Base-by-base conservation (phyloP, 768 basidiomycete genomes). In the Rhizopogon sp. region DNA sequence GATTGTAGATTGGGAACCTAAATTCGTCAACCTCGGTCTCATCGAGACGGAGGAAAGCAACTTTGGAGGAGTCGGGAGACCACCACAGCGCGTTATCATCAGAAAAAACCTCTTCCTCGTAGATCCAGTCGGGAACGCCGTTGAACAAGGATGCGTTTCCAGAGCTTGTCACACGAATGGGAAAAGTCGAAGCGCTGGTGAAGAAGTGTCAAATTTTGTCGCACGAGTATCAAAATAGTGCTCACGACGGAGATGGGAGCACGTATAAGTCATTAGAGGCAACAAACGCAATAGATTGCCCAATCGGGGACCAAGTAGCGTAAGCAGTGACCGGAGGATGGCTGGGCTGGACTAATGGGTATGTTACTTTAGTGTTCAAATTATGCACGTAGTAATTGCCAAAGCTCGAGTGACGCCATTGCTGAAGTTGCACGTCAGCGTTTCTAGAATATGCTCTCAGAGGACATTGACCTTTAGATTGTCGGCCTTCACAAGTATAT, bases 61-160 rank as follows among this genome's bases (percentile, higher is more conserved):
- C 58, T 35, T 74, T 72, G 2, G 67, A 60, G 0, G 73, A 70
- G 50, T 73, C 63, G 3, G 95, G 96, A 9, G 90, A 88, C 88
- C 90, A 98, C 93, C 93, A 98, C 5, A 96, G 74, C 0, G 94
- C 85, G 46, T 69, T 83, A 64, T 93, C 82, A 39, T 72, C 65
- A 3, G 78, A 72, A 61, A 93, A 88, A 22, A 98, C 83, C 66
- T 97, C 93, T 66, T 96, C 93, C 68, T 96, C 93, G 69, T 95
- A 95, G 5, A 98, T 96, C 96, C 97, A 98, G 67, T 97, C 93
- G 0, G 93, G 91, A 2, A 97, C 89, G 6, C 97, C 97, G 63
- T 98, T 85, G 76, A 98, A 97, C 14, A 95, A 76, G 0, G 88
- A 87, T 0, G 83, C 78, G 50, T 87, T 90, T 0, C 97, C 97